Evolutionary conservation across 768 basidiomycete genomes (phyloP).

Genomic region (Pleurotus citrinopileatus): DNA sequence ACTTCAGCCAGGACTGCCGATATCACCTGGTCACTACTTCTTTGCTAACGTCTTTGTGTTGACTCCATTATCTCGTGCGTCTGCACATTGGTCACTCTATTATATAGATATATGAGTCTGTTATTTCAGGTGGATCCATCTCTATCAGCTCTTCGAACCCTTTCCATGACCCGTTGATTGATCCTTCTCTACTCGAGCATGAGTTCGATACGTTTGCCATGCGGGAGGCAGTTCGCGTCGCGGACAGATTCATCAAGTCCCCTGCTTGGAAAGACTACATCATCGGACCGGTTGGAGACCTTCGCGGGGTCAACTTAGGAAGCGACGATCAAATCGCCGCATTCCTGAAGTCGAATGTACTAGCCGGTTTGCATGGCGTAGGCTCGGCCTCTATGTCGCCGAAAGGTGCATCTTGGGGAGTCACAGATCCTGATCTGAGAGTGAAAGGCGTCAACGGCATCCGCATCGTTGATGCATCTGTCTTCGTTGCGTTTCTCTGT

Average conservation of each 20-base stretch:
- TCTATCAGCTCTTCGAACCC: constrained; percentile 18
- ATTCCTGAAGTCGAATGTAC: constrained; percentile 19
- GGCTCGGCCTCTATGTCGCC: constrained; percentile 32
- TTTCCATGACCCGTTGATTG: constrained; percentile 22
- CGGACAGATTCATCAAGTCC: constrained; percentile 20
- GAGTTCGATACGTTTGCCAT: constrained; percentile 21
- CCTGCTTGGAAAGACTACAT: constrained; percentile 26
- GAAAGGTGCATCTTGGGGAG: constrained; percentile 25
- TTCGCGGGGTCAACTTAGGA: constrained; percentile 15
- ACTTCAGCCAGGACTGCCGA: constrained; percentile 8
- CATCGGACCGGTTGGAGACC: constrained; percentile 16
- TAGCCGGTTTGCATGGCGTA: constrained; percentile 27
- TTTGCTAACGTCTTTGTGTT: constrained; percentile 13
- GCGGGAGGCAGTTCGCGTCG: constrained; percentile 18
- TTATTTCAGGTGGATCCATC: constrained; percentile 19
- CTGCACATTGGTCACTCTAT: not conserved
- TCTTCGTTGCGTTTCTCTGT: constrained; percentile 12
- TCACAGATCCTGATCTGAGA: constrained; percentile 32
- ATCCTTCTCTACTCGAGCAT: constrained; percentile 19
- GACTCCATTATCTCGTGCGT: constrained; percentile 19
- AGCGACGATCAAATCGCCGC: constrained; percentile 24
- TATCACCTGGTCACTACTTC: constrained; percentile 15
- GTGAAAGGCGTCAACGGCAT: constrained; percentile 34
- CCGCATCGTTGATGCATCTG: constrained; percentile 40
- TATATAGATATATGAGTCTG: not conserved